Conservation (phyloP, 345 rosid species). For the Excoecaria agallocha region DNA sequence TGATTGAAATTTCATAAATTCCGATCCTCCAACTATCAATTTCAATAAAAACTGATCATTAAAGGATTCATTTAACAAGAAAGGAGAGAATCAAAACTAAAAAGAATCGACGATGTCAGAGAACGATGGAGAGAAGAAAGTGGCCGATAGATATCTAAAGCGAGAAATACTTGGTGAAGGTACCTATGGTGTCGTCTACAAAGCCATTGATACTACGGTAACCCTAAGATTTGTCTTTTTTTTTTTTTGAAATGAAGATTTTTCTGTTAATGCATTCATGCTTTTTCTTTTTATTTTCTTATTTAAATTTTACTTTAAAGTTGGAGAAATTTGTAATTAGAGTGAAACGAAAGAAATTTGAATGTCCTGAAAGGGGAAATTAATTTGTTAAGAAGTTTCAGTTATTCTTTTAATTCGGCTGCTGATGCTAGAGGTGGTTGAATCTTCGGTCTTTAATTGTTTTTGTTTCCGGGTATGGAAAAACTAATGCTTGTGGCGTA, state of each 20-base stretch:
- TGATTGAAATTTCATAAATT: not conserved
- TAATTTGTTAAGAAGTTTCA: not conserved
- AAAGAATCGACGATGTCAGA: slow-evolving; percentile 35
- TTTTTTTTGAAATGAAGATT: not conserved
- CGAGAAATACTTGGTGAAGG: slow-evolving; percentile 90
- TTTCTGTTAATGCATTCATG: too few species aligned
- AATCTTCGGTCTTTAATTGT: not conserved
- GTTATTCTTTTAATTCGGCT: not conserved
- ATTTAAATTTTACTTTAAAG: not conserved
- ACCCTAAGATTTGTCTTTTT: slow-evolving; percentile 22
- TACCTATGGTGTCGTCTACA: slow-evolving; percentile 87
- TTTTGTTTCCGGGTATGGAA: slow-evolving; percentile 6
- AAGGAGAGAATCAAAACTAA: not conserved
- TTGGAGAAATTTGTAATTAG: not conserved
- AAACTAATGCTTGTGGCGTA: too few species aligned
- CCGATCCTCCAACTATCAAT: not conserved
- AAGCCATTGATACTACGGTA: slow-evolving; percentile 88
- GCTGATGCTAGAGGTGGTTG: not conserved
- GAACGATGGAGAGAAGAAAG: slow-evolving; percentile 66
- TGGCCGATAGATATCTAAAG: slow-evolving; percentile 86
- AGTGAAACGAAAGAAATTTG: not conserved
- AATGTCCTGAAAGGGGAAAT: not conserved
- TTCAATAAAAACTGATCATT: not conserved
- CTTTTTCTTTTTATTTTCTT: not conserved
- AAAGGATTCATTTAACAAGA: not conserved